These are phyloP conservation scores for Elongisporangium senticosum DNA, from an alignment of 352 stramenopile genomes.

Conservation along the genomic window DNA sequence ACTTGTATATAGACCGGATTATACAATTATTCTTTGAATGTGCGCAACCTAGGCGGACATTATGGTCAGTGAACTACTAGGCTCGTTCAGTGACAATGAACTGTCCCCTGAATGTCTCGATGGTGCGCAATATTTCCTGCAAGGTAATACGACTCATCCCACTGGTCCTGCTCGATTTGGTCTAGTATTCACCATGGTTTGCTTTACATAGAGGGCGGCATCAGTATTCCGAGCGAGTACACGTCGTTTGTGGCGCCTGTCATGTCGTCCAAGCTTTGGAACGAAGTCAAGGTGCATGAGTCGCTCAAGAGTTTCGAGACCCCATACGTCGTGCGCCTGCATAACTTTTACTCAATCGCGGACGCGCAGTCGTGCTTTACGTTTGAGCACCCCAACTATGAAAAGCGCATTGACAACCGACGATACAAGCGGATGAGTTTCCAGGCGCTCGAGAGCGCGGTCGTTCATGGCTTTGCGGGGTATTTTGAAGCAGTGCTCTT, in stretches of 20 bases:
- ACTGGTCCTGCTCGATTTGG: not conserved
- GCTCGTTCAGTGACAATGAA: constrained; percentile 98
- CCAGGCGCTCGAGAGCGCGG: constrained; percentile 38
- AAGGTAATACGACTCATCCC: constrained; percentile 30
- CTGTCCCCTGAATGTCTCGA: constrained; percentile 98
- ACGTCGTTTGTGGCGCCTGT: constrained; percentile 94
- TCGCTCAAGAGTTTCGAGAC: constrained; percentile 91
- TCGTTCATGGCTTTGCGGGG: constrained; percentile 94
- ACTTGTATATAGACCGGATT: not conserved
- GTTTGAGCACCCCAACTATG: constrained; percentile 91
- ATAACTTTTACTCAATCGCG: constrained; percentile 87
- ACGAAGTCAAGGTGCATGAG: constrained; percentile 80
- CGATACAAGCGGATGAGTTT: constrained; percentile 60
- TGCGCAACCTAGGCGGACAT: constrained; percentile 75
- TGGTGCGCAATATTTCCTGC: constrained; percentile 90
- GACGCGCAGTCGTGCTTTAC: constrained; percentile 89
- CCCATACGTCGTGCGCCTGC: constrained; percentile 95
- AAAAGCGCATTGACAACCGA: constrained; percentile 79
- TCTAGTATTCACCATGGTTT: constrained; percentile 4
- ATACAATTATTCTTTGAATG: not conserved
- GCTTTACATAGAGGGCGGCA: constrained; percentile 49
- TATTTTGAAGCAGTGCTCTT: constrained; percentile 97
- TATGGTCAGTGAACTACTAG: constrained; percentile 94
- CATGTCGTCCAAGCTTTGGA: constrained; percentile 92
- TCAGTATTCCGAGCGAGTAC: constrained; percentile 90